Conservation (phyloP, 179 eudicot species). For the Vitellaria paradoxa region DNA sequence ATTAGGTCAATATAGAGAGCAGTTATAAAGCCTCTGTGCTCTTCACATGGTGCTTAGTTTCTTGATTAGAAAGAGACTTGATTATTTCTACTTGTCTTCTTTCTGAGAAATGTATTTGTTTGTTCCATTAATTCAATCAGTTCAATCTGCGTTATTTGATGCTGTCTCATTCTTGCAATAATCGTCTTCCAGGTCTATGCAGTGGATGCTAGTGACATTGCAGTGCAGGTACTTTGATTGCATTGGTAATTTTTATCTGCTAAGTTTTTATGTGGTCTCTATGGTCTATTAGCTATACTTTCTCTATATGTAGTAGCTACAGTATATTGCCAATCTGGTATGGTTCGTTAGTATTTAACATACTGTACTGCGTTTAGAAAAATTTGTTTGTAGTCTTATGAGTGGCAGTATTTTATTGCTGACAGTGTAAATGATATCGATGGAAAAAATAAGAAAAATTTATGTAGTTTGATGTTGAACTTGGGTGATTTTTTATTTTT, state of each 20-base stretch:
- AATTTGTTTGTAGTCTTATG: too few species aligned
- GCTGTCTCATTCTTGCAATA: background rate
- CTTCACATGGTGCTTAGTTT: background rate
- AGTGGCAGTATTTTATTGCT: background rate
- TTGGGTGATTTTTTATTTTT: background rate
- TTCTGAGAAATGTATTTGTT: background rate
- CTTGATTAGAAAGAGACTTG: background rate
- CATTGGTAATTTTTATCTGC: background rate
- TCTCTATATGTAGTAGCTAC: background rate
- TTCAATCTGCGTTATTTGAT: slow-evolving; percentile 8
- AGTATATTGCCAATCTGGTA: background rate
- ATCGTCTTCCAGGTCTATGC: slow-evolving; percentile 80
- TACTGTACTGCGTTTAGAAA: background rate
- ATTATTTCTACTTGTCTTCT: background rate
- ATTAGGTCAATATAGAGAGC: background rate
- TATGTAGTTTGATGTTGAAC: background rate
- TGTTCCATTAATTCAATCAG: background rate
- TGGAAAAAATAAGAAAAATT: background rate
- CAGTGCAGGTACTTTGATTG: slow-evolving; percentile 65
- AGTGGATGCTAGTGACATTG: slow-evolving; percentile 96
- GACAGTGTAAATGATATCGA: background rate
- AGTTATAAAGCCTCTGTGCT: background rate
- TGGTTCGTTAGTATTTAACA: background rate
- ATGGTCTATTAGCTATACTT: background rate
- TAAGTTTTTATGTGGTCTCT: background rate